Percentiles rank a stretch among this genome's conserved stretches.
phyloP scores from a whole-genome alignment of 139 green algal genomes.

The Micractinium conductrix region DNA sequence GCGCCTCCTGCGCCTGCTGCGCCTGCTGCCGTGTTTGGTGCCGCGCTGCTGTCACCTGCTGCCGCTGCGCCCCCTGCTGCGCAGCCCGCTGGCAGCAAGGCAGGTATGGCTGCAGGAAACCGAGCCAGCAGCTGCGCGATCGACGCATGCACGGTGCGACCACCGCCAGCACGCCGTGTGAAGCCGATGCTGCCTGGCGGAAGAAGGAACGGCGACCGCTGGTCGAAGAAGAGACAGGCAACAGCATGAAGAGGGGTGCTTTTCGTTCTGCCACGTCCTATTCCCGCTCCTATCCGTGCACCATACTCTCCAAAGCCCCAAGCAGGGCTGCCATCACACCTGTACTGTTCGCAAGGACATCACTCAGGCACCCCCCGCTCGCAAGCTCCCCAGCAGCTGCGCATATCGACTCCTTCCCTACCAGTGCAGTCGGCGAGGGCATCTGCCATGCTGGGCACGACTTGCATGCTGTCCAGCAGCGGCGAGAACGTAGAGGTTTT shows the following conservation, averaged over 20 bases:
- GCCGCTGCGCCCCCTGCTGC: neutral
- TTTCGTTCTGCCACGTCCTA: too few relatives aligned
- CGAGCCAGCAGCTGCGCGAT: conserved; percentile 31
- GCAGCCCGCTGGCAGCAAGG: neutral
- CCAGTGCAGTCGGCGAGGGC: conserved; percentile 29
- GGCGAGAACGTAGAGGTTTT: neutral
- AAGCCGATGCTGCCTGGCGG: conserved; percentile 40
- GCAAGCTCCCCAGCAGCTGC: neutral
- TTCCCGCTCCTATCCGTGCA: too few relatives aligned
- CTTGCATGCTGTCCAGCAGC: conserved; percentile 8
- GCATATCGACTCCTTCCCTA: neutral
- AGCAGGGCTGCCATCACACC: too few relatives aligned
- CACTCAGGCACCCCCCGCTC: neutral
- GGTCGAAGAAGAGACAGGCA: too few relatives aligned
- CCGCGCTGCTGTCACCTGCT: neutral
- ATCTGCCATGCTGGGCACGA: conserved; percentile 25
- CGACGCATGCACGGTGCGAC: conserved; percentile 27
- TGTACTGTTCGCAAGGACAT: too few relatives aligned
- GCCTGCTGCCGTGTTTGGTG: neutral
- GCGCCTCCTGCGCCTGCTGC: neutral
- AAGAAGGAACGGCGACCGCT: neutral
- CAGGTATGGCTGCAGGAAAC: conserved; percentile 9
- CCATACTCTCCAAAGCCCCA: too few relatives aligned
- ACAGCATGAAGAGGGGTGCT: too few relatives aligned
- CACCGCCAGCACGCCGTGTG: conserved; percentile 33